A percentile compares a stretch with the other conserved stretches of the same genome.
These are phyloP conservation scores for Rubroboletus satanas DNA, from an alignment of 768 basidiomycete species.

Conservation along the genomic window DNA sequence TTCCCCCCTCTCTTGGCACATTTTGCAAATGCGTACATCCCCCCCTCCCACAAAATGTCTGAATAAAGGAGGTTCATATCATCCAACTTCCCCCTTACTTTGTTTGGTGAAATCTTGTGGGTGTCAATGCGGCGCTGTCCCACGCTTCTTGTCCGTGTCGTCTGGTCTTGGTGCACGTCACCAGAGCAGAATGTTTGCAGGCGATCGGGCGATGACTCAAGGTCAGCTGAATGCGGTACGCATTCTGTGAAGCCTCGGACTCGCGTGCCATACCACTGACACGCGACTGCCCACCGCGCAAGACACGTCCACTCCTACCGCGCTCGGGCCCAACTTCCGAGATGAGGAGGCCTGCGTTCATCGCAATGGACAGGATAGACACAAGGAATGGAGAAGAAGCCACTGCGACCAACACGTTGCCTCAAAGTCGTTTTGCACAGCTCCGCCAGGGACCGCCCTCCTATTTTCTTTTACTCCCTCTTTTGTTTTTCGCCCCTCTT, in stretches of 20 bases:
- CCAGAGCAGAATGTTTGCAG: background rate
- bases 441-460: background rate
- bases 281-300: conserved; percentile 2
- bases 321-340: conserved; percentile 5
- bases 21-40: background rate
- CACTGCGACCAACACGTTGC: conserved; percentile 25
- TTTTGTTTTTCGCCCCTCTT: background rate
- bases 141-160: conserved; percentile 12
- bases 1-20: background rate
- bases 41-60: conserved; percentile 3
- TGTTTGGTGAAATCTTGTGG: background rate
- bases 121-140: background rate
- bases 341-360: conserved; percentile 4
- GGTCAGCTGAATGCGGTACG: background rate
- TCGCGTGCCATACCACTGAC: background rate
- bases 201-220: background rate
- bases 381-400: conserved; percentile 14
- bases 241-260: conserved; percentile 13
- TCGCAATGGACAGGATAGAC: background rate
- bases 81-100: background rate
- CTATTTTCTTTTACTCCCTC: background rate
- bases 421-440: conserved; percentile 5
- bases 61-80: conserved; percentile 5
- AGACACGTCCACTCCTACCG: conserved; percentile 6
- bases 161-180: background rate